These are phyloP conservation scores for Straminergon stramineum DNA, from an alignment of 225 moss, liverwort and hornwort genomes.

Conservation along the genomic window DNA sequence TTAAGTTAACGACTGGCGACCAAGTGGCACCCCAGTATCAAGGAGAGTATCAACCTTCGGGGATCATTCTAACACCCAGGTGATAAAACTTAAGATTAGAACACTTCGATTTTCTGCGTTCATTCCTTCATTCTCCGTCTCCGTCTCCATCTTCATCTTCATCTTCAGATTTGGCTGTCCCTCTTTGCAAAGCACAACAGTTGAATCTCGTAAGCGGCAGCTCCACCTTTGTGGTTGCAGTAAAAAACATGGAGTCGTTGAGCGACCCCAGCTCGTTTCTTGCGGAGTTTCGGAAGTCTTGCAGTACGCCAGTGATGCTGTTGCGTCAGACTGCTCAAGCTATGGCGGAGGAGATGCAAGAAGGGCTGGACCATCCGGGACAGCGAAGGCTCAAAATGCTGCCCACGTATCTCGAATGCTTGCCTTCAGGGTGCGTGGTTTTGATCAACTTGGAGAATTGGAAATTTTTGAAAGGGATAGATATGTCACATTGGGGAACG, in stretches of 20 bases:
- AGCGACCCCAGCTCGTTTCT: slow-evolving; percentile 6
- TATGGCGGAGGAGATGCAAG: slow-evolving; percentile 27
- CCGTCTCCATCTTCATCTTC: neutral
- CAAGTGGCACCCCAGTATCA: neutral
- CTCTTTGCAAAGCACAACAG: neutral
- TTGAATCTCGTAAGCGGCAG: neutral
- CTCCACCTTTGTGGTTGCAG: neutral
- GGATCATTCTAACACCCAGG: too few species aligned
- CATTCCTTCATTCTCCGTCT: neutral
- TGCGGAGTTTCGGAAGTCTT: slow-evolving; percentile 15
- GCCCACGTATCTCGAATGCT: slow-evolving; percentile 24
- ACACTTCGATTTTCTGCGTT: neutral
- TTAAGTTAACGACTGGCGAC: neutral
- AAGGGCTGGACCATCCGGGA: slow-evolving; percentile 20
- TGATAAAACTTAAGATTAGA: neutral
- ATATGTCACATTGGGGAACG: neutral
- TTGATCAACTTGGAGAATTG: neutral
- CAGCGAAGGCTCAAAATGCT: slow-evolving; percentile 32
- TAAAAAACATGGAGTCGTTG: neutral
- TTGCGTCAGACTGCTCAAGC: slow-evolving; percentile 21
- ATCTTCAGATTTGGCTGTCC: neutral
- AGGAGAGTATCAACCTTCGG: neutral
- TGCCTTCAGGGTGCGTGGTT: slow-evolving; percentile 23
- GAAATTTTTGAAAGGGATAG: neutral
- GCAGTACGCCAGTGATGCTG: slow-evolving; percentile 19